These are phyloP conservation scores for Colletotrichum spaethianum DNA, from an alignment of 2,329 filamentous ascomycete genomes.

Conservation along the genomic window DNA sequence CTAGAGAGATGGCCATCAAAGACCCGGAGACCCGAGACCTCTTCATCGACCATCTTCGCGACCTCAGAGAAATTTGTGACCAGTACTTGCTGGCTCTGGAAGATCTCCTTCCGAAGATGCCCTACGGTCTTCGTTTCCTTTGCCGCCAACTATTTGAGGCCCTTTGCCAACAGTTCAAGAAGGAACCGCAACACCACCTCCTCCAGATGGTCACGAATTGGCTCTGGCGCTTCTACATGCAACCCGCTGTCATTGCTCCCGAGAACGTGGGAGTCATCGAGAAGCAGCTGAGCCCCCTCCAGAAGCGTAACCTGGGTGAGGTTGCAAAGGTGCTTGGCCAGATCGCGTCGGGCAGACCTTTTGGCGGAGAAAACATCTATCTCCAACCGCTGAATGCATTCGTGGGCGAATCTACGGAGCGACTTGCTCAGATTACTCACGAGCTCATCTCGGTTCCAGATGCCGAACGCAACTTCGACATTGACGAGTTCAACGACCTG, in stretches of 20 bases:
- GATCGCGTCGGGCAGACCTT: constrained; percentile 88
- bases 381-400: constrained; percentile 95
- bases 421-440: constrained; percentile 81
- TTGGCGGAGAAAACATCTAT: constrained; percentile 95
- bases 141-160: constrained; percentile 88
- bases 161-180: constrained; percentile 82
- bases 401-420: constrained; percentile 85
- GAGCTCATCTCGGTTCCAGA: constrained; percentile 87
- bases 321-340: constrained; percentile 94
- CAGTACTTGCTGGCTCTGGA: constrained; percentile 88
- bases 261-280: constrained; percentile 96
- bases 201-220: constrained; percentile 90
- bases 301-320: constrained; percentile 92
- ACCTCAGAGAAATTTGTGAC: constrained; percentile 93
- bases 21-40: constrained; percentile 92
- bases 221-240: constrained; percentile 95
- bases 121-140: constrained; percentile 91
- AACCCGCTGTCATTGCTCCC: constrained; percentile 89
- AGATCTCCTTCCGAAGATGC: constrained; percentile 88
- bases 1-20: constrained; percentile 93
- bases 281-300: constrained; percentile 87
- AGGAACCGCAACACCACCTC: constrained; percentile 82
- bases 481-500: constrained; percentile 98
- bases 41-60: constrained; percentile 95
- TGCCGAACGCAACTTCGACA: constrained; percentile 93